These are phyloP conservation scores for California macrophylla DNA, from an alignment of 441 rosid species.

Conservation along the genomic window DNA sequence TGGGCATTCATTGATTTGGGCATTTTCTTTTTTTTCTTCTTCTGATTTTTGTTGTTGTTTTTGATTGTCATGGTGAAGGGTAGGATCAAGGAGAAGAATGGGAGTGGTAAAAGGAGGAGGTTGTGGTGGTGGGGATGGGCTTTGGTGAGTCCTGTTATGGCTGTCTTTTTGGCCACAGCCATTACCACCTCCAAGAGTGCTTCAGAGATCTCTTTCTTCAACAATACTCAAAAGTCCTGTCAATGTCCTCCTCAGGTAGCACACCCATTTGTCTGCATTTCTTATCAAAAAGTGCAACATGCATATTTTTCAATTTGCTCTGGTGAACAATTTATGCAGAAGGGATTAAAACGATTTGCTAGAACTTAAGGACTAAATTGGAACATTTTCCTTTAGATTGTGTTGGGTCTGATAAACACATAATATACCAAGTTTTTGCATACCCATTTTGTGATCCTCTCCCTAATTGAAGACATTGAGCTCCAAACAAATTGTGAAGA, in stretches of 20 bases:
- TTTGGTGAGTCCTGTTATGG: conserved; percentile 29
- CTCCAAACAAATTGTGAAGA: background rate
- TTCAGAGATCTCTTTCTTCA: conserved; percentile 25
- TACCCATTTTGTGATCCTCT: background rate
- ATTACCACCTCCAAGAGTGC: conserved; percentile 22
- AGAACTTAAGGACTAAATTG: background rate
- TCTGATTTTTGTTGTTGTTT: background rate
- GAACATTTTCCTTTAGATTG: background rate
- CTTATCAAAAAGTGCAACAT: no score
- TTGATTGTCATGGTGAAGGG: background rate
- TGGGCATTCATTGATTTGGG: background rate
- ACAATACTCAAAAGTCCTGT: conserved; percentile 27
- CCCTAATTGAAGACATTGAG: background rate
- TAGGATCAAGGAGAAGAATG: conserved; percentile 14
- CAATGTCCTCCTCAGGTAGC: conserved; percentile 25
- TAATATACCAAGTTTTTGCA: background rate
- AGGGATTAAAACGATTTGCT: no score
- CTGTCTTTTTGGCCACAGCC: conserved; percentile 35
- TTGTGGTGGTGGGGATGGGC: conserved; percentile 25
- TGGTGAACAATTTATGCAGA: no score
- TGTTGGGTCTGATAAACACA: background rate
- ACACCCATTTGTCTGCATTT: no score
- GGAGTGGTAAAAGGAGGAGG: conserved; percentile 14
- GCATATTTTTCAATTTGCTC: no score
- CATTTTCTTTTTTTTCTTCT: background rate